A percentile compares a stretch with the other conserved stretches of the same genome.
Evolutionary conservation across 371 early-diverging fungal species (phyloP).

Genomic region (Actinomortierella wolfii): DNA sequence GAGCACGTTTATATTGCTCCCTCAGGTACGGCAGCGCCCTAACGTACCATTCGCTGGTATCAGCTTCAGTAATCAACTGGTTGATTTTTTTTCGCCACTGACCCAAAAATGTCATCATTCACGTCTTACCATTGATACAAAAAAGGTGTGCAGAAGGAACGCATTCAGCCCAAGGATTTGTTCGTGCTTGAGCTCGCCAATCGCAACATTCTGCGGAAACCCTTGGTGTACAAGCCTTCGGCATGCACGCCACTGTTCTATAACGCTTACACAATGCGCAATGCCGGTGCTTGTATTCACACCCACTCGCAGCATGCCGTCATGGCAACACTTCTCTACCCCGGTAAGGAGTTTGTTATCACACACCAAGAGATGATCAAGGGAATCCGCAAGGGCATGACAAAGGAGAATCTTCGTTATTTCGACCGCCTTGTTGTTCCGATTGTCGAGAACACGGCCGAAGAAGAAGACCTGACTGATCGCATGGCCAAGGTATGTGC

Average conservation of each 20-base stretch:
- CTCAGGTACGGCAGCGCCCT: slow-evolving; percentile 51
- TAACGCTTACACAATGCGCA: slow-evolving; percentile 88
- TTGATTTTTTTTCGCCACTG: too few relatives aligned
- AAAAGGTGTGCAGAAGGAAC: slow-evolving; percentile 95
- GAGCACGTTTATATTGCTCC: slow-evolving; percentile 90
- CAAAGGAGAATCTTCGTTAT: slow-evolving; percentile 65
- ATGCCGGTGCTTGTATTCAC: slow-evolving; percentile 95
- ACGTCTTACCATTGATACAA: too few relatives aligned
- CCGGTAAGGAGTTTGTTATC: slow-evolving; percentile 76
- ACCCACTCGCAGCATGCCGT: slow-evolving; percentile 96
- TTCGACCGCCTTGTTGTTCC: slow-evolving; percentile 92
- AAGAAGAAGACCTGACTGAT: slow-evolving; percentile 91
- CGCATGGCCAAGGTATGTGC: slow-evolving; percentile 82
- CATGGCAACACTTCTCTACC: slow-evolving; percentile 85
- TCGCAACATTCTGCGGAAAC: slow-evolving; percentile 71
- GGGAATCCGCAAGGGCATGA: slow-evolving; percentile 87
- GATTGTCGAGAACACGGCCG: slow-evolving; percentile 95
- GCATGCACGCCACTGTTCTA: slow-evolving; percentile 97
- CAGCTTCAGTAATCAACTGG: too few relatives aligned
- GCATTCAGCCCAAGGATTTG: slow-evolving; percentile 83
- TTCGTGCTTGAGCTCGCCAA: slow-evolving; percentile 79
- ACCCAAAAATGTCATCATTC: too few relatives aligned
- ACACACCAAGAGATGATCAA: slow-evolving; percentile 99
- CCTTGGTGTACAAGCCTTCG: slow-evolving; percentile 72
- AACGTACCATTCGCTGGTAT: not conserved